These are phyloP conservation scores for Penicillium sp. DNA, from an alignment of 2,329 filamentous ascomycete genomes.

Conservation along the genomic window DNA sequence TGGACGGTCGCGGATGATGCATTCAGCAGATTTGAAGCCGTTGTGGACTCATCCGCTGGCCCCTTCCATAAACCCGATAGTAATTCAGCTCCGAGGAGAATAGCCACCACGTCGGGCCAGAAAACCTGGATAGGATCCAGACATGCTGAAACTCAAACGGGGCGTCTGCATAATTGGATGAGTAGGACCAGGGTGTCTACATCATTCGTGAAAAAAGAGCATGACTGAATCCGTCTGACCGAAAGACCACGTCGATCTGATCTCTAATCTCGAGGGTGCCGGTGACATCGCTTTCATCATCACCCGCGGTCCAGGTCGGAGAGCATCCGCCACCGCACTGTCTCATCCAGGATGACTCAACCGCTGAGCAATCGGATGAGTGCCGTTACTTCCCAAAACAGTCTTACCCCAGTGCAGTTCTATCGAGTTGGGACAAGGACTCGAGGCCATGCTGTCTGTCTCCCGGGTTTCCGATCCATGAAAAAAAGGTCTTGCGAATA, in stretches of 20 bases:
- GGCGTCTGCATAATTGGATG: not conserved
- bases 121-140: not conserved
- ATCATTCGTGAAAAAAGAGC: too few species aligned
- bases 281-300: not conserved
- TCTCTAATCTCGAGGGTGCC: not conserved
- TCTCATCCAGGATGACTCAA: not conserved
- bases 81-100: not conserved
- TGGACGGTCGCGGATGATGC: conserved; percentile 4
- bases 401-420: too few species aligned
- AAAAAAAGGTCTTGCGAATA: not conserved
- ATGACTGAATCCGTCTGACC: too few species aligned
- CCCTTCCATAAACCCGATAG: not conserved
- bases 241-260: not conserved
- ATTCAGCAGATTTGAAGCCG: conserved; percentile 1
- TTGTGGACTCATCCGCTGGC: too few species aligned
- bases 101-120: not conserved
- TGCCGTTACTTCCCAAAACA: too few species aligned
- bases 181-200: not conserved
- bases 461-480: too few species aligned
- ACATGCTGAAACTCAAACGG: not conserved
- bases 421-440: not conserved
- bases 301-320: not conserved
- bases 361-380: not conserved
- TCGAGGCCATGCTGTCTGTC: not conserved
- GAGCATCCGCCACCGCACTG: not conserved